phyloP scores from a whole-genome alignment of 345 rosid genomes.

The Euphorbia pulcherrima region DNA sequence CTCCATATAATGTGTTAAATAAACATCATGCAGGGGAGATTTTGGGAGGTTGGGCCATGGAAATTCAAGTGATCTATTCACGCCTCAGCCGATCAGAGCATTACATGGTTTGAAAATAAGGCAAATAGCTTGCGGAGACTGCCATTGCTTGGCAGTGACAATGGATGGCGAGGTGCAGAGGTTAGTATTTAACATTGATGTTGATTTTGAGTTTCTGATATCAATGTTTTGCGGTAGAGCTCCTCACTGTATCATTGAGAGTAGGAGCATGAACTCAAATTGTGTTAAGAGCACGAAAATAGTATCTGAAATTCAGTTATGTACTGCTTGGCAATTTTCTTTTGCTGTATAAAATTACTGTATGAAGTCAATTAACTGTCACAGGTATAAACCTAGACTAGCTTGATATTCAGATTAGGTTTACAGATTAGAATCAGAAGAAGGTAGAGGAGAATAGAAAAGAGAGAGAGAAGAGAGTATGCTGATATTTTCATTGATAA shows the following conservation, averaged over 20 bases:
- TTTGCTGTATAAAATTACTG: not conserved
- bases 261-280: not conserved
- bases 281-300: not conserved
- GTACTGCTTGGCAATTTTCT: not conserved
- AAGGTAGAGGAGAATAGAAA: too few species aligned
- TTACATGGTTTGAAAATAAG: conserved; percentile 68
- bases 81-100: conserved; percentile 82
- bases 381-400: too few species aligned
- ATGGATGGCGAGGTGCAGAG: conserved; percentile 87
- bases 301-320: not conserved
- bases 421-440: too few species aligned
- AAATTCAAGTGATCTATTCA: conserved; percentile 84
- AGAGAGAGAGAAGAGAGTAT: too few species aligned
- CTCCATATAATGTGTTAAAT: not conserved
- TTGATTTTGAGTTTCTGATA: not conserved
- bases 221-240: not conserved
- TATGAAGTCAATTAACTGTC: not conserved
- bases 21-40: conserved; percentile 68
- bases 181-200: conserved; percentile 31
- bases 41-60: conserved; percentile 99
- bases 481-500: too few species aligned
- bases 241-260: not conserved
- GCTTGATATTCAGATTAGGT: too few species aligned
- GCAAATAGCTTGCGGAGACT: conserved; percentile 98
- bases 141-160: conserved; percentile 96